These are phyloP conservation scores for button mushroom (Agaricus bisporus) DNA, from an alignment of 768 basidiomycete species.

Conservation along the genomic window DNA sequence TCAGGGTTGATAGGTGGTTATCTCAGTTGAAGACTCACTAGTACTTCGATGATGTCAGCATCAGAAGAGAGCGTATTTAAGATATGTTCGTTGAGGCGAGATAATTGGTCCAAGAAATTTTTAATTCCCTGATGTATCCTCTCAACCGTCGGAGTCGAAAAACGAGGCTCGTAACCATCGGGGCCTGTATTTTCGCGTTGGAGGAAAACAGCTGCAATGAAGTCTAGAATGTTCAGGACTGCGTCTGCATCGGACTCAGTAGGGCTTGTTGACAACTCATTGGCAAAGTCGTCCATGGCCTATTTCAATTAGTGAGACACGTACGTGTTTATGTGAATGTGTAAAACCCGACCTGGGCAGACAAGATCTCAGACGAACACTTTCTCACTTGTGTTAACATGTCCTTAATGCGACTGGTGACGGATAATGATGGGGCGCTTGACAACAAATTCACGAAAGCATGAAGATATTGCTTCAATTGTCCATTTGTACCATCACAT, in stretches of 20 bases:
- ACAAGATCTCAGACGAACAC: conserved; percentile 2
- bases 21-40: background rate
- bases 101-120: background rate
- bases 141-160: background rate
- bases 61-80: background rate
- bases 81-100: conserved; percentile 1
- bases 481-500: conserved; percentile 5
- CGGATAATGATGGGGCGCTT: conserved; percentile 12
- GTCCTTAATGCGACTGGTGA: conserved; percentile 1
- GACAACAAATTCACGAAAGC: conserved; percentile 15
- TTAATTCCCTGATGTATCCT: background rate
- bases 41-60: background rate
- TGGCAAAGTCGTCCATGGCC: conserved; percentile 5
- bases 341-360: conserved; percentile 6
- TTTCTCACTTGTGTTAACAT: background rate
- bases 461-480: conserved; percentile 10
- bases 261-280: conserved; percentile 1
- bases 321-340: background rate
- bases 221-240: conserved; percentile 34
- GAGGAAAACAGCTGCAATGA: conserved; percentile 34
- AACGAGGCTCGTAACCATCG: background rate
- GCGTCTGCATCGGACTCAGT: background rate
- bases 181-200: conserved; percentile 21
- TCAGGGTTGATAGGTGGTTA: background rate
- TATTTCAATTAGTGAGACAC: conserved; percentile 6